Percentiles rank a stretch among this genome's conserved stretches.
phyloP scores from a whole-genome alignment of 371 early-diverging fungal species.

The Thermomucor indicae-seudaticae region DNA sequence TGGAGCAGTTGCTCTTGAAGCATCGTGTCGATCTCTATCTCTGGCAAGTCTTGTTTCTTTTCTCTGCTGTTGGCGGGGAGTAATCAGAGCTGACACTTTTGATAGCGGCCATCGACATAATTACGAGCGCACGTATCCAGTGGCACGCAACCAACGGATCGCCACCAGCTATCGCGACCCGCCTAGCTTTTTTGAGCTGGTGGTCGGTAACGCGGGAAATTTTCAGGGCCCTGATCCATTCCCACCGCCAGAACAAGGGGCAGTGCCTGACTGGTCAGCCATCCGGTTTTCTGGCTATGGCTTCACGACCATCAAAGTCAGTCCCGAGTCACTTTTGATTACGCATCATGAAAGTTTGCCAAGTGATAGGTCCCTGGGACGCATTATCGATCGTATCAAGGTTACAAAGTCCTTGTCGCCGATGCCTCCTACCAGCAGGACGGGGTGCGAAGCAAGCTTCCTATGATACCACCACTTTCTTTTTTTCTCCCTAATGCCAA shows the following conservation, averaged over 20 bases:
- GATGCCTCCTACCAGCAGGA: too few species aligned
- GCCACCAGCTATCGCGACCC: conserved; percentile 18
- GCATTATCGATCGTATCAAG: conserved; percentile 4
- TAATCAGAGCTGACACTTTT: neutral
- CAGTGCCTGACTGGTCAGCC: conserved; percentile 20
- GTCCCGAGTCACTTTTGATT: conserved; percentile 10
- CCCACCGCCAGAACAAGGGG: neutral
- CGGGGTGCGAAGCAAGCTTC: too few species aligned
- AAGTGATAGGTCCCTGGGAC: conserved; percentile 8
- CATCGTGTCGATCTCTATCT: conserved; percentile 17
- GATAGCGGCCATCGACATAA: conserved; percentile 31
- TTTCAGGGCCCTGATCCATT: conserved; percentile 17
- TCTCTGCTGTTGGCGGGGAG: neutral
- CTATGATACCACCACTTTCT: too few species aligned
- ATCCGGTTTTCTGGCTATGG: conserved; percentile 27
- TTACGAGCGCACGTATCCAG: conserved; percentile 28
- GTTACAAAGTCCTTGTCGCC: too few species aligned
- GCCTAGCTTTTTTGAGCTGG: conserved; percentile 23
- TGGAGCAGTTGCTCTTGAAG: conserved; percentile 6
- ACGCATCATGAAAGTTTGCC: conserved; percentile 17
- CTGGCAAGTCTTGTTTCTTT: conserved; percentile 5
- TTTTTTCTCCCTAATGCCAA: too few species aligned
- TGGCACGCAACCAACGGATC: conserved; percentile 8
- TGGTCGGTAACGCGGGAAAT: conserved; percentile 27
- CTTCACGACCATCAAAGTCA: conserved; percentile 16